Evolutionary conservation across 495 filamentous ascomycete species (phyloP).

Genomic region (Talaromyces liani): DNA sequence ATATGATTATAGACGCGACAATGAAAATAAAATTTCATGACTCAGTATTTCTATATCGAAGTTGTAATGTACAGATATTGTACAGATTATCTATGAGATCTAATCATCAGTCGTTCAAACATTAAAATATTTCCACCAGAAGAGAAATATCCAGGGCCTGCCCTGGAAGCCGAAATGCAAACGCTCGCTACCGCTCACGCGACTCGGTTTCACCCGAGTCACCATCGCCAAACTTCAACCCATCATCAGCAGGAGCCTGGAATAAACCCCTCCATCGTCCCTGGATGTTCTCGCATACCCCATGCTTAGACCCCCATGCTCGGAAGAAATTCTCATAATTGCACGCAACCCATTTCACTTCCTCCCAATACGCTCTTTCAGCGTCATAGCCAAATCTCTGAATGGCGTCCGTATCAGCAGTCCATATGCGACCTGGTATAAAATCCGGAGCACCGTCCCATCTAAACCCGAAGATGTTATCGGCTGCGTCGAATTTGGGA

Average conservation of each 20-base stretch:
- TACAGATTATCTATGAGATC: background rate
- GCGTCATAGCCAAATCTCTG: constrained; percentile 41
- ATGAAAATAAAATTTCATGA: background rate
- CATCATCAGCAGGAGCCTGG: constrained; percentile 28
- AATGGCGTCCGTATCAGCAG: constrained; percentile 26
- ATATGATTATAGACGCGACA: background rate
- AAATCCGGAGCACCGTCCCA: constrained; percentile 35
- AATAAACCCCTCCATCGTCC: constrained; percentile 37
- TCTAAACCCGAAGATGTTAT: constrained; percentile 30
- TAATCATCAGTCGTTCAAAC: constrained; percentile 1
- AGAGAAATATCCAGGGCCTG: background rate
- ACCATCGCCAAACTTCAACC: constrained; percentile 25
- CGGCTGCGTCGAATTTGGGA: constrained; percentile 46
- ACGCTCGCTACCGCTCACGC: background rate
- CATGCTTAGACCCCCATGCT: constrained; percentile 30
- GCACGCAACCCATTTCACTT: constrained; percentile 42
- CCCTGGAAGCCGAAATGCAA: background rate
- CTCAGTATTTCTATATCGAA: background rate
- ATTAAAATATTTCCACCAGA: background rate
- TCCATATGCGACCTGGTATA: constrained; percentile 34
- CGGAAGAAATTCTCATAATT: constrained; percentile 29
- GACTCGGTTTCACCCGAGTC: background rate
- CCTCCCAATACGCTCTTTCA: constrained; percentile 46
- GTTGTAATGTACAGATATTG: background rate
- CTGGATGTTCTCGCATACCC: constrained; percentile 29